Evolutionary conservation across 331 rosid genomes (phyloP).

Genomic region (Saraca asoca): DNA sequence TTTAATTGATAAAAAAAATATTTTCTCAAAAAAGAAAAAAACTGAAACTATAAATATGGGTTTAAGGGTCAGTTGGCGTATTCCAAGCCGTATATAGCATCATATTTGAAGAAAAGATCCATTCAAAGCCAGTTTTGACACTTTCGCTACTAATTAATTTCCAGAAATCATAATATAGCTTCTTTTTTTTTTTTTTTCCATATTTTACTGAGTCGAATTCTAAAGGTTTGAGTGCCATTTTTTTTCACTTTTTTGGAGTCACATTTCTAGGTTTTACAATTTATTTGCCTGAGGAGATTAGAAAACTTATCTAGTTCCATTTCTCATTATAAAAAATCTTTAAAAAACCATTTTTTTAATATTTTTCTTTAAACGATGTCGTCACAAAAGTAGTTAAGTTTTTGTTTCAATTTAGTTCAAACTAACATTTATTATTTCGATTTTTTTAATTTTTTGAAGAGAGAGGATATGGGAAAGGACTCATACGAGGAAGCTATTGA

Average conservation of each 20-base stretch:
- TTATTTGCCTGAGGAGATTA: constrained; percentile 14
- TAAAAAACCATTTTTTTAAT: no score
- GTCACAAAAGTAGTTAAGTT: no score
- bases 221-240: background rate
- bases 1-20: background rate
- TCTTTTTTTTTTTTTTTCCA: background rate
- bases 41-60: background rate
- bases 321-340: background rate
- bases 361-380: background rate
- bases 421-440: constrained; percentile 17
- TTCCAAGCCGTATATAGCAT: constrained; percentile 33
- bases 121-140: constrained; percentile 31
- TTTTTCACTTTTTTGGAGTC: background rate
- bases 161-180: background rate
- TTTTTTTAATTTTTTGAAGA: constrained; percentile 38
- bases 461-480: constrained; percentile 77
- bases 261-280: background rate
- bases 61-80: constrained; percentile 19
- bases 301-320: no score
- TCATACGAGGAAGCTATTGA: constrained; percentile 74
- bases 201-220: constrained; percentile 13
- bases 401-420: background rate
- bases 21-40: background rate
- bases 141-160: constrained; percentile 20
- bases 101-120: constrained; percentile 38